A percentile compares a stretch with the other conserved stretches of the same genome.
Evolutionary conservation across 306 rosid species (phyloP).

Genomic region (Cicer cuneatum): DNA sequence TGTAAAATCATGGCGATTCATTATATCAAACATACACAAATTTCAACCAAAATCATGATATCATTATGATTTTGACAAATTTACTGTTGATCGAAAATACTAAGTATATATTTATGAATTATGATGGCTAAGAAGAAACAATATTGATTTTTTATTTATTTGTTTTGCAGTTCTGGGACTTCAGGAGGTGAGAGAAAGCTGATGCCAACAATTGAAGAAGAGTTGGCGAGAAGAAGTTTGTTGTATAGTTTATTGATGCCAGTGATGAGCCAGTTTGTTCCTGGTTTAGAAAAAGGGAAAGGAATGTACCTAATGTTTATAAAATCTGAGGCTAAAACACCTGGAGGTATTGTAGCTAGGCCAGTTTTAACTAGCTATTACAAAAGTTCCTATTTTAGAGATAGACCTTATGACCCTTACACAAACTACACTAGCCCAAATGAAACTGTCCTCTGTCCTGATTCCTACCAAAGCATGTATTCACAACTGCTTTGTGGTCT

Average conservation of each 20-base stretch:
- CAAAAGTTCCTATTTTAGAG: conserved; percentile 75
- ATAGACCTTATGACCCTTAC: conserved; percentile 92
- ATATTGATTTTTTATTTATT: no score
- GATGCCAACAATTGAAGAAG: conserved; percentile 96
- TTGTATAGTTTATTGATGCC: conserved; percentile 91
- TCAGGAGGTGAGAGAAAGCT: conserved; percentile 96
- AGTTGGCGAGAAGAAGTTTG: conserved; percentile 71
- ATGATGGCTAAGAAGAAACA: background rate
- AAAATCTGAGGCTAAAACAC: conserved; percentile 92
- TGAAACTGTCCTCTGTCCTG: conserved; percentile 86
- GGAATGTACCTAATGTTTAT: conserved; percentile 97
- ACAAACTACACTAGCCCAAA: conserved; percentile 96
- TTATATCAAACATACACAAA: no score
- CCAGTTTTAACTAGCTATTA: conserved; percentile 95
- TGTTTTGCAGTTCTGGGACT: conserved; percentile 77
- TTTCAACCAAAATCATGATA: no score
- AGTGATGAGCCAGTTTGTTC: conserved; percentile 84
- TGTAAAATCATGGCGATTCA: no score
- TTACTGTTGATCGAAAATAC: no score
- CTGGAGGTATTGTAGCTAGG: conserved; percentile 85
- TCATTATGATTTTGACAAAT: no score
- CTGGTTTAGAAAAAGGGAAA: conserved; percentile 81
- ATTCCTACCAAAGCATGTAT: conserved; percentile 96
- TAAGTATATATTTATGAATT: no score
- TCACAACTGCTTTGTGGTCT: conserved; percentile 91